These are phyloP conservation scores for Pythium aphanidermatum DNA, from an alignment of 352 stramenopile genomes.

Conservation along the genomic window DNA sequence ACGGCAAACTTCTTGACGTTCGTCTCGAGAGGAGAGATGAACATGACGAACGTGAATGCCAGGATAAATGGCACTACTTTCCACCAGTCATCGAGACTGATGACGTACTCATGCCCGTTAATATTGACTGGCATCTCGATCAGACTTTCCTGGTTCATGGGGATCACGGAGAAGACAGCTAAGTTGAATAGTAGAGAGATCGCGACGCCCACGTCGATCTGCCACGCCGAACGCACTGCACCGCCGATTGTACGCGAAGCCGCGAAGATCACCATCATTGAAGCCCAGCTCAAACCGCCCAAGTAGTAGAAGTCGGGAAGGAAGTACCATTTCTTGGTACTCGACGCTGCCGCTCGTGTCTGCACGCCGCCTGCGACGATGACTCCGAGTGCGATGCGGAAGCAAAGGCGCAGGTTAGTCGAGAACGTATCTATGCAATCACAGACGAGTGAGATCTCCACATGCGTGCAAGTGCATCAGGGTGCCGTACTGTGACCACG, in stretches of 20 bases:
- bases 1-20: conserved; percentile 80
- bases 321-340: conserved; percentile 32
- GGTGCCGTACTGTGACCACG: conserved; percentile 22
- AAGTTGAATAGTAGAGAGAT: conserved; percentile 77
- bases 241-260: conserved; percentile 51
- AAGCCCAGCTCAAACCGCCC: conserved; percentile 51
- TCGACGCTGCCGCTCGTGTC: conserved; percentile 27
- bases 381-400: conserved; percentile 53
- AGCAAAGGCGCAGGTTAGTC: conserved; percentile 26
- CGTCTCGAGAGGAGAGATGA: conserved; percentile 49
- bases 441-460: neutral
- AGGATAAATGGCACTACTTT: conserved; percentile 50
- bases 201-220: conserved; percentile 61
- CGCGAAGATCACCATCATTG: conserved; percentile 68
- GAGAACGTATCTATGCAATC: conserved; percentile 25
- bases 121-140: conserved; percentile 43
- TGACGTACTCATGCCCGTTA: conserved; percentile 46
- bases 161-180: conserved; percentile 44
- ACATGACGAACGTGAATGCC: conserved; percentile 55
- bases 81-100: conserved; percentile 59
- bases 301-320: conserved; percentile 59
- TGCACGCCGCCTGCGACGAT: conserved; percentile 48
- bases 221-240: conserved; percentile 58
- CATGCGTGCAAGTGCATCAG: neutral
- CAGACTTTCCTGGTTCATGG: conserved; percentile 40